Conservation (phyloP, 441 rosid genomes). For the Manihot esculenta region DNA sequence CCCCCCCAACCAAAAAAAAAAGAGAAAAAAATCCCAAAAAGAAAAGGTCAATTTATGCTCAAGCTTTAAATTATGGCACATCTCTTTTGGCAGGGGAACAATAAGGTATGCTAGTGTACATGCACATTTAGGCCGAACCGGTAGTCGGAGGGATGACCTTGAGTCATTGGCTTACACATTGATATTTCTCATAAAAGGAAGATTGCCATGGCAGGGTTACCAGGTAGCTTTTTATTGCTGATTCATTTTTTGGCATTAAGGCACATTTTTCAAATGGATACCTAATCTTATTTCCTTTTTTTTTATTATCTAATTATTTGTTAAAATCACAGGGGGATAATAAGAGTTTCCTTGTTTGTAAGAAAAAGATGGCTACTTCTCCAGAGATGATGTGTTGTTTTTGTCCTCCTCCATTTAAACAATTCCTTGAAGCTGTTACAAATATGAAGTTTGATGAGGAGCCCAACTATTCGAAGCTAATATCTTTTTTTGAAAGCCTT, state of each 20-base stretch:
- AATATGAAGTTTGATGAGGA: slow-evolving; percentile 84
- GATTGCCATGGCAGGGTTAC: slow-evolving; percentile 93
- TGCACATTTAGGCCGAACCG: slow-evolving; percentile 90
- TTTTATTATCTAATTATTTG: slow-evolving; percentile 15
- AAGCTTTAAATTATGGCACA: slow-evolving; percentile 14
- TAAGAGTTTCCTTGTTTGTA: slow-evolving; percentile 88
- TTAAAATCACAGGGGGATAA: slow-evolving; percentile 67
- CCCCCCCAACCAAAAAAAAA: no score
- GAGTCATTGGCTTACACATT: slow-evolving; percentile 88
- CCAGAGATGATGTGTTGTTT: slow-evolving; percentile 81
- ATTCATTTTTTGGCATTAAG: slow-evolving; percentile 2
- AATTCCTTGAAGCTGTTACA: slow-evolving; percentile 74
- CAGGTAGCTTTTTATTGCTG: slow-evolving; percentile 43
- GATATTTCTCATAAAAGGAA: slow-evolving; percentile 78
- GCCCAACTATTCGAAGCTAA: slow-evolving; percentile 72
- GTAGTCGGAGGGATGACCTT: slow-evolving; percentile 88
- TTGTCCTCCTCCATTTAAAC: slow-evolving; percentile 72
- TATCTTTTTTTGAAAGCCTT: slow-evolving; percentile 58
- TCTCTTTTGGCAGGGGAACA: slow-evolving; percentile 66
- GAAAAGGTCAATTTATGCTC: neutral
- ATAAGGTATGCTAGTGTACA: slow-evolving; percentile 91
- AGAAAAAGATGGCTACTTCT: slow-evolving; percentile 87
- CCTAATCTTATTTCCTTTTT: neutral
- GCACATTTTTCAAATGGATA: slow-evolving; percentile 12
- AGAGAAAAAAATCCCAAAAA: no score